Evolutionary conservation across 139 green algal species (phyloP).

Genomic region (Chlorella sp.): DNA sequence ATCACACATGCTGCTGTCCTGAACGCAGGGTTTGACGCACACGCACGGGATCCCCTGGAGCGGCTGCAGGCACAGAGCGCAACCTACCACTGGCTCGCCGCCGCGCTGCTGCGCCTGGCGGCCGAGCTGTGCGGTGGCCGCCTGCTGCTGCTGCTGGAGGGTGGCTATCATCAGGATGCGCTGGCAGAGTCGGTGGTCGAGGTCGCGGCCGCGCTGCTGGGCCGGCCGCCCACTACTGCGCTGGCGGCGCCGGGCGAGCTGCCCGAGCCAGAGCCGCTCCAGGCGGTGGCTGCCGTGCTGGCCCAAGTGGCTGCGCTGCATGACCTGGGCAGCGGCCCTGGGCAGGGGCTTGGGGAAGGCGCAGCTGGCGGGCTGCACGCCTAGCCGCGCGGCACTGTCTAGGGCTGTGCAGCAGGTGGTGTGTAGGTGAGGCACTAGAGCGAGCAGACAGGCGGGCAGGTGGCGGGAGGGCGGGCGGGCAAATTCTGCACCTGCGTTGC

Average conservation of each 20-base stretch:
- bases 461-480: too few relatives aligned
- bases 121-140: conserved; percentile 68
- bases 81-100: conserved; percentile 75
- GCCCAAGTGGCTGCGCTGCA: conserved; percentile 28
- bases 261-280: conserved; percentile 43
- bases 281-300: conserved; percentile 30
- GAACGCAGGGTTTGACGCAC: conserved; percentile 83
- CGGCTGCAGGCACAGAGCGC: conserved; percentile 68
- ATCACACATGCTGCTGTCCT: too few relatives aligned
- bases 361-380: too few relatives aligned
- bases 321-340: too few relatives aligned
- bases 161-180: conserved; percentile 72
- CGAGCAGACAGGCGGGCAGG: too few relatives aligned
- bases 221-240: not conserved
- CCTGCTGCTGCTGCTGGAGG: conserved; percentile 84
- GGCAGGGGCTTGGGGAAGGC: too few relatives aligned
- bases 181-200: conserved; percentile 76
- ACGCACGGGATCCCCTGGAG: conserved; percentile 87
- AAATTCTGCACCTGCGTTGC: too few relatives aligned
- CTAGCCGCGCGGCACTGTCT: too few relatives aligned
- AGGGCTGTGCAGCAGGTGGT: too few relatives aligned
- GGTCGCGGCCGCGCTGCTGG: conserved; percentile 62
- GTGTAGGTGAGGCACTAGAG: too few relatives aligned
- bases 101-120: conserved; percentile 39
- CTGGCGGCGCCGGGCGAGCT: not conserved